These are phyloP conservation scores for Ploettnerulaceae sp. DNA, from an alignment of 2,329 filamentous ascomycete genomes.

Conservation along the genomic window DNA sequence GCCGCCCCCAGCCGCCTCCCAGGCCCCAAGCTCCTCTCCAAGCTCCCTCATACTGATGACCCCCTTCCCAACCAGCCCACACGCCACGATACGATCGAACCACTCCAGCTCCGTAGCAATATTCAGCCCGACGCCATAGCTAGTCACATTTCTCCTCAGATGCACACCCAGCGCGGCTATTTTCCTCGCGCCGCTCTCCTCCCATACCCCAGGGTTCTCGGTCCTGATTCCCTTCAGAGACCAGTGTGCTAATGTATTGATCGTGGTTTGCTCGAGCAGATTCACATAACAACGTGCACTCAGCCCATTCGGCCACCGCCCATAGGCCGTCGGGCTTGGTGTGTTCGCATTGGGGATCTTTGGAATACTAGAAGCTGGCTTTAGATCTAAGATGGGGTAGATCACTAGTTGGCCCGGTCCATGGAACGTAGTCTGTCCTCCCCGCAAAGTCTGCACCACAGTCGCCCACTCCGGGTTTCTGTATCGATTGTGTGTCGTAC, in stretches of 20 bases:
- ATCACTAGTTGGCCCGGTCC: constrained; percentile 88
- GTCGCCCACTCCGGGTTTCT: constrained; percentile 16
- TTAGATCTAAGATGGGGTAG: constrained; percentile 87
- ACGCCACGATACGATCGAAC: constrained; percentile 78
- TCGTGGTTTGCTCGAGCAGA: constrained; percentile 71
- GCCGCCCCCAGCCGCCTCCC: neutral
- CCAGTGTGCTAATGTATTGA: constrained; percentile 56
- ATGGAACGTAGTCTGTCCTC: constrained; percentile 91
- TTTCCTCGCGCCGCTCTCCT: constrained; percentile 51
- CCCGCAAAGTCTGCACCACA: constrained; percentile 50
- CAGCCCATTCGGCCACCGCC: constrained; percentile 35
- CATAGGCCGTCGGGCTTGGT: neutral
- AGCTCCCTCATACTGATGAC: constrained; percentile 61
- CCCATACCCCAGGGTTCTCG: constrained; percentile 50
- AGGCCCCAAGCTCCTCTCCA: constrained; percentile 36
- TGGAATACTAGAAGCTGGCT: constrained; percentile 25
- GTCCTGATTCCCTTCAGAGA: constrained; percentile 59
- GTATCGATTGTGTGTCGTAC: neutral
- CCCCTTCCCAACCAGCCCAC: constrained; percentile 74
- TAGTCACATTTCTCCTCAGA: constrained; percentile 74
- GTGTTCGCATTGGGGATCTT: neutral
- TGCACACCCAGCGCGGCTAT: constrained; percentile 93
- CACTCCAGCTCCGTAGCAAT: constrained; percentile 59
- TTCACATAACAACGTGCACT: constrained; percentile 73
- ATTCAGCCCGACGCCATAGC: constrained; percentile 80